Evolutionary conservation across 768 basidiomycete species (phyloP).

Genomic region (Lactarius quietus): DNA sequence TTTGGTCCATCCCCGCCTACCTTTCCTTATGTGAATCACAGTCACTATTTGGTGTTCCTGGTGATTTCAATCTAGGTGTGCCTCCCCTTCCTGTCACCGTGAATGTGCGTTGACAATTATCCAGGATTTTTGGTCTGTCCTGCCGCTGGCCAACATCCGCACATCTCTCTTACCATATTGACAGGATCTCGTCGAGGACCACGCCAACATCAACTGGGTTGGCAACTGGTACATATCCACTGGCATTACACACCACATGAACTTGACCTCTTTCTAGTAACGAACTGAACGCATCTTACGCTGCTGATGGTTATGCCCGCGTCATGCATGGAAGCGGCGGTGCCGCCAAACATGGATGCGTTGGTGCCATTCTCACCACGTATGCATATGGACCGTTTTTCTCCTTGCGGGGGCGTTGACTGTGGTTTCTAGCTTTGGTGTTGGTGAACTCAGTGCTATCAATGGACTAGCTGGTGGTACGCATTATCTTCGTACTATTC

Average conservation of each 20-base stretch:
- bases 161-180: constrained; percentile 14
- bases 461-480: constrained; percentile 78
- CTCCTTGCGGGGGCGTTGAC: background rate
- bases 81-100: background rate
- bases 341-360: constrained; percentile 58
- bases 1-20: background rate
- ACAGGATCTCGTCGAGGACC: constrained; percentile 80
- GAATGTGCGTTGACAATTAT: background rate
- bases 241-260: background rate
- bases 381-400: constrained; percentile 28
- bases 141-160: background rate
- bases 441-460: constrained; percentile 88
- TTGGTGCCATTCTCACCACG: constrained; percentile 80
- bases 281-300: constrained; percentile 85
- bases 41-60: constrained; percentile 82
- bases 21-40: constrained; percentile 32
- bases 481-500: constrained; percentile 12
- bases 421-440: constrained; percentile 63
- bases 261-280: constrained; percentile 47
- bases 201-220: constrained; percentile 76
- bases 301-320: constrained; percentile 90
- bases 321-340: constrained; percentile 73
- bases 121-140: constrained; percentile 45
- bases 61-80: constrained; percentile 77
- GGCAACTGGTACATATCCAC: constrained; percentile 63